Evolutionary conservation across 768 basidiomycete species (phyloP), one percentile per base, ranked within the genome.

Genomic region (Pholiota conissans): DNA sequence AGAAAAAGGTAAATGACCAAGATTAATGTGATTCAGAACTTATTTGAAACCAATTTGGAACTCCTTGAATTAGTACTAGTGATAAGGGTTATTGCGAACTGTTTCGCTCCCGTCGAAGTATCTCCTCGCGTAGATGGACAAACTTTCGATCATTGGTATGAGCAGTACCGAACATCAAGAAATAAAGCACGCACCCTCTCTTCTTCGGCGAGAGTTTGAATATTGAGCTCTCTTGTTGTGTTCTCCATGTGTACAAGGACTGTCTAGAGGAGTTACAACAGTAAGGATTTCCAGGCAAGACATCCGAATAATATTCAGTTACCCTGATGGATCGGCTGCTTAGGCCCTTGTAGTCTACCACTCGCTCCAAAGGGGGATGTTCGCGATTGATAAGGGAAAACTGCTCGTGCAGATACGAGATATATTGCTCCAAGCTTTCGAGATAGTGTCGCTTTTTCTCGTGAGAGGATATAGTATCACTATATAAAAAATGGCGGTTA

Each of bases 371-470:
- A 0, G 73, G 63, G 0, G 76, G 68, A 1, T 86, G 84, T 0
- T 69, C 65, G 0, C 75, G 70, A 14, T 82, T 81, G 10, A 85
- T 67, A 46, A 82, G 78, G 0, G 72, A 72, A 37, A 88, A 73
- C 55, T 86, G 85, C 27, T 87, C 77, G 60, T 88, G 86, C 10
- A 90, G 74, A 63, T 83, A 89, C 27, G 78, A 66, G 13, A 89
- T 81, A 67, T 90, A 91, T 57, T 86, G 81, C 61, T 91, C 89
- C 6, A 91, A 70, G 61, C 85, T 87, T 62, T 88, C 87, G 22
- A 90, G 77, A 64, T 90, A 90, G 63, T 85, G 79, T 2, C 89
- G 74, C 63, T 90, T 90, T 65, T 90, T 90, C 64, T 90, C 89
- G 63, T 91, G 89, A 5, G 87, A 89, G 2, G 89, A 86, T 55